These are phyloP conservation scores for Rhodotorula sp. DNA, from an alignment of 1,284 basidiomycete species.

Conservation along the genomic window DNA sequence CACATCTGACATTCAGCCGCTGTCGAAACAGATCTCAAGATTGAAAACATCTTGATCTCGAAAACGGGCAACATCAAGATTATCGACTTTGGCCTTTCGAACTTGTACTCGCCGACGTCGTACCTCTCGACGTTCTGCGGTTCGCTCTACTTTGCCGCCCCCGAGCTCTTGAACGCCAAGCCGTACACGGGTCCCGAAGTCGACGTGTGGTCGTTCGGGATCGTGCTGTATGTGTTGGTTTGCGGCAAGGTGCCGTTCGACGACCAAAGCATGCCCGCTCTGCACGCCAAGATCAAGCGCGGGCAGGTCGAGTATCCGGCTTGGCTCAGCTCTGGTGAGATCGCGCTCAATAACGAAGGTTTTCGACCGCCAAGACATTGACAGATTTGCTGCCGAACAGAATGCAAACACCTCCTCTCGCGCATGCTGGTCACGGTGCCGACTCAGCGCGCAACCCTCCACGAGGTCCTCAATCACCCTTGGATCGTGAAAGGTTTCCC, in stretches of 20 bases:
- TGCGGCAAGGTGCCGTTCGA: constrained; percentile 99
- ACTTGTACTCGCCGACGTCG: constrained; percentile 80
- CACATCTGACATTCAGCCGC: neutral
- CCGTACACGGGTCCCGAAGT: constrained; percentile 97
- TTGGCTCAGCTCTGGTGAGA: constrained; percentile 85
- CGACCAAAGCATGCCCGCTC: constrained; percentile 97
- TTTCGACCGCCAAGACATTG: neutral
- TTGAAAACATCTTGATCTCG: constrained; percentile 98
- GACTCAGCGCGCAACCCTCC: constrained; percentile 71
- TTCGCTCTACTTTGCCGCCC: constrained; percentile 95
- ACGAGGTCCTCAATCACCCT: constrained; percentile 84
- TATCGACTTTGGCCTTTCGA: constrained; percentile 97
- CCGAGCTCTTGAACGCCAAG: constrained; percentile 92
- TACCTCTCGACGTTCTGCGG: constrained; percentile 96
- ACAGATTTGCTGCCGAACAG: constrained; percentile 51
- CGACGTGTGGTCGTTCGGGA: constrained; percentile 98
- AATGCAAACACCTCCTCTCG: constrained; percentile 90
- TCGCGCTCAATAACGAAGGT: neutral
- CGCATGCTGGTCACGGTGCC: constrained; percentile 97
- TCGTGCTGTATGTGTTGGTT: constrained; percentile 94
- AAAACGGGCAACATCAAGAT: constrained; percentile 99
- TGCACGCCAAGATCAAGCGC: constrained; percentile 98
- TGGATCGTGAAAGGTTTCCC: constrained; percentile 93
- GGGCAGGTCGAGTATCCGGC: constrained; percentile 95
- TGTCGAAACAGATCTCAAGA: constrained; percentile 73